phyloP scores from a whole-genome alignment of 2,329 filamentous ascomycete genomes.

The Penicillium concentricum region DNA sequence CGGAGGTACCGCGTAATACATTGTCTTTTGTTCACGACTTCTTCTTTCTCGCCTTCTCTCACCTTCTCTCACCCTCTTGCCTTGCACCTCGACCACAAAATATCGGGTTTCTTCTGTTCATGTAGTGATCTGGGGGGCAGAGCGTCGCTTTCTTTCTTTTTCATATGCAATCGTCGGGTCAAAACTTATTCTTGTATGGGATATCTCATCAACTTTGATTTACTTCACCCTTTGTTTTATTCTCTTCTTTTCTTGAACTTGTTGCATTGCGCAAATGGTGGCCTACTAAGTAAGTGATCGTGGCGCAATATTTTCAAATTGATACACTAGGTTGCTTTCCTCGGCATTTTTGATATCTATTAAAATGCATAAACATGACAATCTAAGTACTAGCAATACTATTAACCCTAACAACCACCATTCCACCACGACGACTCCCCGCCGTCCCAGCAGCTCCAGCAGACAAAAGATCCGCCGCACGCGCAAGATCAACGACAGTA shows the following conservation, averaged over 20 bases:
- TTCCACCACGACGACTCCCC: constrained; percentile 28
- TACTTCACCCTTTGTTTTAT: constrained; percentile 12
- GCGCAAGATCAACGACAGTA: constrained; percentile 33
- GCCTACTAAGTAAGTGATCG: not conserved
- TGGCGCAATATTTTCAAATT: not conserved
- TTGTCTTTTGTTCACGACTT: constrained; percentile 20
- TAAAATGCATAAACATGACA: not conserved
- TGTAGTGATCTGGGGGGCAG: constrained; percentile 29
- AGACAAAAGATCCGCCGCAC: constrained; percentile 36
- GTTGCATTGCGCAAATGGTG: not conserved
- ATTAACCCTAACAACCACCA: constrained; percentile 37
- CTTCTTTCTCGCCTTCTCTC: constrained; percentile 2
- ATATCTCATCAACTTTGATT: constrained; percentile 20
- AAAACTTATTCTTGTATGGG: constrained; percentile 31
- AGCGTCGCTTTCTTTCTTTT: constrained; percentile 13
- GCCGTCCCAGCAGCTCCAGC: constrained; percentile 30
- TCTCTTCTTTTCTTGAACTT: constrained; percentile 9
- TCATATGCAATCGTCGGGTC: constrained; percentile 22
- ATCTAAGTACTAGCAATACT: not conserved
- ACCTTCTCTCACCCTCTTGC: constrained; percentile 1
- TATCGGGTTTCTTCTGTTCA: constrained; percentile 20
- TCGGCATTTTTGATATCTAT: not conserved
- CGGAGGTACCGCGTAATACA: constrained; percentile 25
- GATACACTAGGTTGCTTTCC: not conserved
- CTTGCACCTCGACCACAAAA: not conserved